Evolutionary conservation across 129 eudicot species (phyloP).

Genomic region (Helichrysum umbraculigerum): DNA sequence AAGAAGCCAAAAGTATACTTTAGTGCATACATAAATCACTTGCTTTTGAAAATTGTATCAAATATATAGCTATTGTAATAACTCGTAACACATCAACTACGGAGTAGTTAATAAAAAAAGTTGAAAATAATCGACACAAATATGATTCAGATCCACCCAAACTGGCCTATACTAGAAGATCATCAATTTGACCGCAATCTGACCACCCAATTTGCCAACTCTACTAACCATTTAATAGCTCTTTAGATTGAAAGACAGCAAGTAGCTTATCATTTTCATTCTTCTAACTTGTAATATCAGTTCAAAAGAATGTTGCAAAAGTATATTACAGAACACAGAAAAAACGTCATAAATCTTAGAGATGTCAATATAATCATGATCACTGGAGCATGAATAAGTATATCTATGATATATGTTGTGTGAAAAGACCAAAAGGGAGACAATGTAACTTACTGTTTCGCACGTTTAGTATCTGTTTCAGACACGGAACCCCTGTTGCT

Average conservation of each 20-base stretch:
- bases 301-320: not conserved
- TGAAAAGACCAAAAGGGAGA: not conserved
- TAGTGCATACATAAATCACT: not conserved
- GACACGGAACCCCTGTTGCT: slow-evolving; percentile 49
- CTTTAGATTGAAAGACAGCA: not conserved
- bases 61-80: not conserved
- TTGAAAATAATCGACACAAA: not conserved
- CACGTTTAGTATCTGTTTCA: slow-evolving; percentile 82
- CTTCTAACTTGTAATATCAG: not conserved
- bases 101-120: too few species aligned
- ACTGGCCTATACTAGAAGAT: not conserved
- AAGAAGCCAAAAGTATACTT: not conserved
- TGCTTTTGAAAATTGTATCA: not conserved
- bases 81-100: too few species aligned
- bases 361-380: not conserved
- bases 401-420: not conserved
- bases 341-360: not conserved
- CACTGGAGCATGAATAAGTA: slow-evolving; percentile 11
- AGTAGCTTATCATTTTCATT: not conserved
- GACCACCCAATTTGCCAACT: not conserved
- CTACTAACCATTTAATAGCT: not conserved
- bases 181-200: not conserved
- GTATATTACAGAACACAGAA: not conserved
- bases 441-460: slow-evolving; percentile 70
- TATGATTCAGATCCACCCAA: not conserved